Conservation (phyloP, 2,329 filamentous ascomycete genomes). For the Diplodia corticola region DNA sequence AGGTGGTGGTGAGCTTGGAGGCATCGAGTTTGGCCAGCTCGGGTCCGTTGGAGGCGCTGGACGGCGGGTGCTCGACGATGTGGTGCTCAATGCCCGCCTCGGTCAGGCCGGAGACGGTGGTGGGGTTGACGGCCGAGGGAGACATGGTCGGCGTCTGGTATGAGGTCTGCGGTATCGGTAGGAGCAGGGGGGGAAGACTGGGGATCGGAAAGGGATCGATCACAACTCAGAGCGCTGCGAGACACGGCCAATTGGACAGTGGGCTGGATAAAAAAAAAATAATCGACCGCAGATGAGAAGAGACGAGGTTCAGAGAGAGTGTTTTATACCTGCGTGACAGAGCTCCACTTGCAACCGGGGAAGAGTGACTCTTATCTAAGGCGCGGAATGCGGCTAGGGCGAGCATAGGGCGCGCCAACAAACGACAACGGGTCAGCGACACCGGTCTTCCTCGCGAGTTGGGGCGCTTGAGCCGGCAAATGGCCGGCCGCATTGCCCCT, state of each 20-base stretch:
- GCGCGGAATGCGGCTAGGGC: neutral
- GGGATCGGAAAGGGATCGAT: neutral
- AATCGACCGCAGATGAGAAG: neutral
- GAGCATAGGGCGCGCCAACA: slow-evolving; percentile 7
- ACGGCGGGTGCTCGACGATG: slow-evolving; percentile 1
- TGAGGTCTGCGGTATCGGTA: neutral
- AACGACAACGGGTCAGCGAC: slow-evolving; percentile 1
- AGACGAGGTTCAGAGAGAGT: neutral
- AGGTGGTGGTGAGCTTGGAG: slow-evolving; percentile 44
- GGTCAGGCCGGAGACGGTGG: slow-evolving; percentile 36
- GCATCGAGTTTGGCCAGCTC: slow-evolving; percentile 45
- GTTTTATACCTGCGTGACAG: slow-evolving; percentile 6
- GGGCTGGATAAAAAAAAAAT: neutral
- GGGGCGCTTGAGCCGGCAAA: slow-evolving; percentile 1
- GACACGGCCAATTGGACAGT: neutral
- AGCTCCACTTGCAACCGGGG: neutral
- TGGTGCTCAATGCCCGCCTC: slow-evolving; percentile 38
- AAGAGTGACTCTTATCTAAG: slow-evolving; percentile 15
- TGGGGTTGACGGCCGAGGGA: slow-evolving; percentile 24
- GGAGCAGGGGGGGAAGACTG: neutral
- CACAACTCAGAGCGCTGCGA: neutral
- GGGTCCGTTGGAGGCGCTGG: slow-evolving; percentile 26
- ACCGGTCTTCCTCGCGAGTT: neutral
- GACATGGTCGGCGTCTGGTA: neutral
- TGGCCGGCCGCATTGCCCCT: neutral